These are phyloP conservation scores for Pseudocercospora eumusae DNA, from an alignment of 2,329 filamentous ascomycete genomes.

Conservation along the genomic window DNA sequence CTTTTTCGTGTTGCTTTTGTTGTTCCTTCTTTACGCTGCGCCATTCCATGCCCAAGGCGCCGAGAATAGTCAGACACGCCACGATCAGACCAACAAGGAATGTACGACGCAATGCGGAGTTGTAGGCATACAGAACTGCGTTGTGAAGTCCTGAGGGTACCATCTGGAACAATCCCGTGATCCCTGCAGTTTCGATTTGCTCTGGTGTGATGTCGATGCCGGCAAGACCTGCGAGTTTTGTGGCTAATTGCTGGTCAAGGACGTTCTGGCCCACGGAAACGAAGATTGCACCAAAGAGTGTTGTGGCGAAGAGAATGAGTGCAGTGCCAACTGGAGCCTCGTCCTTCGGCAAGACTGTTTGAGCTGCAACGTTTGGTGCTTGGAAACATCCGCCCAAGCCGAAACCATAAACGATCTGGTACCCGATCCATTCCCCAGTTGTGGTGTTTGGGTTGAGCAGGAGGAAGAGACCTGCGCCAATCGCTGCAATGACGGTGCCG, in stretches of 20 bases:
- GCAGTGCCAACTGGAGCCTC: constrained; percentile 45
- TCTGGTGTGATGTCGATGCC: not conserved
- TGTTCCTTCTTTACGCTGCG: constrained; percentile 16
- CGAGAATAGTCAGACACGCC: constrained; percentile 28
- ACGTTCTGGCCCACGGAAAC: constrained; percentile 45
- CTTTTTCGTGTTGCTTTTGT: constrained; percentile 44
- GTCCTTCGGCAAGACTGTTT: constrained; percentile 28
- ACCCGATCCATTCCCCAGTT: constrained; percentile 37
- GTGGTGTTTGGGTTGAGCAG: constrained; percentile 32
- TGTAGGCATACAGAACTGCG: constrained; percentile 22
- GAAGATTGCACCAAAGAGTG: constrained; percentile 47
- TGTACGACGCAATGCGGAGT: not conserved
- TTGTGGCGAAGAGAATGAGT: constrained; percentile 47
- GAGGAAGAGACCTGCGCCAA: constrained; percentile 40
- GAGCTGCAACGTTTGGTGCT: constrained; percentile 36
- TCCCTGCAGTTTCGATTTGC: not conserved
- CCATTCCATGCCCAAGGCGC: constrained; percentile 35
- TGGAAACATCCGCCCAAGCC: constrained; percentile 38
- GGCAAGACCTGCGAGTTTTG: not conserved
- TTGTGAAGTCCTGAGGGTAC: not conserved
- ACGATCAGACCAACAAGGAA: constrained; percentile 20
- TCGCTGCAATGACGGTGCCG: constrained; percentile 44
- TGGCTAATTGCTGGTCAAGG: constrained; percentile 15
- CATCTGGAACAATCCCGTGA: not conserved
- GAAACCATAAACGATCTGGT: constrained; percentile 38